These are phyloP conservation scores for Solanum hybrid DNA, from an alignment of 305 asterid genomes.

Conservation along the genomic window DNA sequence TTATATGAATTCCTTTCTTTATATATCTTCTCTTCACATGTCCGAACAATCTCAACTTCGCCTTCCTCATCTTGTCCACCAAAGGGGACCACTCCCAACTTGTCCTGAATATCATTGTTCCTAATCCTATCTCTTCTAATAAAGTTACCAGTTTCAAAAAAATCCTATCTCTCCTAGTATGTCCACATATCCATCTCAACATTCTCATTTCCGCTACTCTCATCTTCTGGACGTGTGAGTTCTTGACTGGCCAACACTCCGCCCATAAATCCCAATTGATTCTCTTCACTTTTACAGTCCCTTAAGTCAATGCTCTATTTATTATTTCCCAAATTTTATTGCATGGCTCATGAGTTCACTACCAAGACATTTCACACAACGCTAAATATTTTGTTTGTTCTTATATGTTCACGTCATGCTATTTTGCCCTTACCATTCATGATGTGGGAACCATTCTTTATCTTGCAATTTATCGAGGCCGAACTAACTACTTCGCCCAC, in stretches of 20 bases:
- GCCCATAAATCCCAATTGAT: background rate
- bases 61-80: background rate
- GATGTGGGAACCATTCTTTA: background rate
- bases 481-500: background rate
- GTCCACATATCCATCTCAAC: background rate
- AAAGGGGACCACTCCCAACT: background rate
- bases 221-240: background rate
- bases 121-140: background rate
- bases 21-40: background rate
- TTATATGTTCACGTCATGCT: background rate
- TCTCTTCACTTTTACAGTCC: background rate
- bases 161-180: background rate
- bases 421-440: background rate
- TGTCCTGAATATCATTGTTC: background rate
- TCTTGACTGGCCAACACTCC: background rate
- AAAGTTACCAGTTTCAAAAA: background rate
- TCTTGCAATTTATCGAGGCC: background rate
- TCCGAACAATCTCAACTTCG: background rate
- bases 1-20: background rate
- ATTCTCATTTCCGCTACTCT: background rate
- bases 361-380: background rate
- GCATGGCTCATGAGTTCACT: background rate
- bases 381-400: background rate
- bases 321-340: background rate
- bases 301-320: background rate